Conservation (phyloP, 495 filamentous ascomycete species). For the Neurospora africana region DNA sequence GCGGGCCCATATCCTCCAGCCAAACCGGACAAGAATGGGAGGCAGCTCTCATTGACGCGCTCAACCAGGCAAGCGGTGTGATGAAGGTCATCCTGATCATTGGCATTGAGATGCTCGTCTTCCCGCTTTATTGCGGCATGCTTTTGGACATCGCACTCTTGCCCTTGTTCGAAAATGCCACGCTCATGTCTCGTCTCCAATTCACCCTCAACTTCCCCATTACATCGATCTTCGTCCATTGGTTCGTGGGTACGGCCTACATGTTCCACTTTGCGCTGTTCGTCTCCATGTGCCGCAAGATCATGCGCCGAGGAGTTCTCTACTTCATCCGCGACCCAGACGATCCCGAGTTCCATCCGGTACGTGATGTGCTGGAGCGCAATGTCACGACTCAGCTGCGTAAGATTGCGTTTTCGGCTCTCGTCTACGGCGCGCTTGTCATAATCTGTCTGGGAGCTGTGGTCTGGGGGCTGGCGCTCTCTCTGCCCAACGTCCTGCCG, state of each 20-base stretch:
- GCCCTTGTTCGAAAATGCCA: slow-evolving; percentile 75
- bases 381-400: slow-evolving; percentile 86
- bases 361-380: slow-evolving; percentile 91
- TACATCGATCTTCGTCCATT: slow-evolving; percentile 91
- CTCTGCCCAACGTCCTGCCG: slow-evolving; percentile 62
- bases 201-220: slow-evolving; percentile 68
- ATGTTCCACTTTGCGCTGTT: slow-evolving; percentile 99
- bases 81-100: slow-evolving; percentile 98
- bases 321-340: slow-evolving; percentile 99
- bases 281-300: slow-evolving; percentile 97
- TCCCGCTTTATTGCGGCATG: slow-evolving; percentile 89
- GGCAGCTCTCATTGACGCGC: slow-evolving; percentile 64
- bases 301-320: slow-evolving; percentile 85
- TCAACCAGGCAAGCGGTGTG: slow-evolving; percentile 90
- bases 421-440: slow-evolving; percentile 91
- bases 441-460: slow-evolving; percentile 90
- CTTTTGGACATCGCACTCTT: slow-evolving; percentile 82
- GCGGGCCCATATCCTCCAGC: slow-evolving; percentile 51
- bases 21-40: slow-evolving; percentile 63
- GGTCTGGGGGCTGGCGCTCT: slow-evolving; percentile 74
- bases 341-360: slow-evolving; percentile 95
- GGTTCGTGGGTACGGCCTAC: slow-evolving; percentile 97
- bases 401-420: slow-evolving; percentile 90
- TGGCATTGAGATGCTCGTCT: slow-evolving; percentile 96
- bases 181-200: slow-evolving; percentile 58